Base-by-base conservation (phyloP, 768 basidiomycete genomes). In the Melanogaster broomeanus region DNA sequence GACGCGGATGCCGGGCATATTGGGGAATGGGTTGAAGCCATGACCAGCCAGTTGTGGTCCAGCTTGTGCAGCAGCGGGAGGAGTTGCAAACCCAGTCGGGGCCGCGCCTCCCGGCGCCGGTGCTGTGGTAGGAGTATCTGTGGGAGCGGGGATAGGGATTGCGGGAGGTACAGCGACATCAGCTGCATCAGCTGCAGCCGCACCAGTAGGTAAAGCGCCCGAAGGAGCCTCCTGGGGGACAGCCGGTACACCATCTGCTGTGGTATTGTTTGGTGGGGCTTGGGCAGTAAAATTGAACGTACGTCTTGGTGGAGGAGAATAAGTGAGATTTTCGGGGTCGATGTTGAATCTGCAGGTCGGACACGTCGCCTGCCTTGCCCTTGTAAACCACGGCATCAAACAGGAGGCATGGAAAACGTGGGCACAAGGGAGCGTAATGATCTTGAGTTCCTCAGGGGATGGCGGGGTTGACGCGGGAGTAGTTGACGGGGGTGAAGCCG, bases 261-360 rank as follows among this genome's bases (percentile, higher is more conserved):
- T 52, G 16, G 48, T 34, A 16, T 58, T 52, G 18, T 19, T 50
- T 6, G 56, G 50, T 31, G 56, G 60, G 15, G 55, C 35, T 38
- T 59, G 56, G 44, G 52, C 48, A 9, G 47, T 35, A 21, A 56
- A 59, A 28, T 35, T 47, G 30, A 64, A 61, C 21, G 46, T 22
- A 22, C 49, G 66, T 54, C 62, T 56, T 16, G 60, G 45, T 10
- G 24, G 53, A 3, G 62, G 60, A 31, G 60, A 59, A 48, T 74
- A 82, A 0, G 87, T 89, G 41, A 90, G 66, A 50, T 84, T 84
- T 49, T 89, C 84, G 0, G 90, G 90, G 61, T 92, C 90, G 48
- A 92, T 80, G 56, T 92, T 84, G 60, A 92, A 92, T 55, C 90
- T 73, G 68, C 90, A 92, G 0, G 87, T 88, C 0, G 90, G 90